Percentiles rank a stretch among this genome's conserved stretches.
These are phyloP conservation scores for Daldinia grandis DNA, from an alignment of 495 filamentous ascomycete species.

Conservation along the genomic window DNA sequence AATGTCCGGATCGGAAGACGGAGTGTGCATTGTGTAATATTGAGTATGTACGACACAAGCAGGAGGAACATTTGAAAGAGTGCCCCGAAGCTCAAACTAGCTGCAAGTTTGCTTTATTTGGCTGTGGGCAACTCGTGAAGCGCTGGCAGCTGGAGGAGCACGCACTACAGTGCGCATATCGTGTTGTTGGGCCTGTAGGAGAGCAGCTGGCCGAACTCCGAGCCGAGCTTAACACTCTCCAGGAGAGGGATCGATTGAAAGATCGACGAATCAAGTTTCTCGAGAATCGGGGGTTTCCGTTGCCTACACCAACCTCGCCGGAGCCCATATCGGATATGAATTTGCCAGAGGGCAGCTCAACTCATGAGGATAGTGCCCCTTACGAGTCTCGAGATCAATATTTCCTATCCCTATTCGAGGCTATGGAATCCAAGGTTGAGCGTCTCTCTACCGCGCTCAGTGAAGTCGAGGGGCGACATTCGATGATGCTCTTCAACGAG, in stretches of 20 bases:
- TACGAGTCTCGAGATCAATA: constrained; percentile 51
- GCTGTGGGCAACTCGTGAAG: constrained; percentile 44
- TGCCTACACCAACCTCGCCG: constrained; percentile 27
- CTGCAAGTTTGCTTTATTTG: constrained; percentile 55
- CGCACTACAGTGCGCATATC: constrained; percentile 42
- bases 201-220: constrained; percentile 48
- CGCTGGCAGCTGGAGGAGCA: constrained; percentile 44
- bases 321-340: constrained; percentile 34
- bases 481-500: constrained; percentile 59
- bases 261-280: constrained; percentile 55
- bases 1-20: constrained; percentile 47
- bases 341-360: constrained; percentile 23
- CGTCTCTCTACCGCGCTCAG: constrained; percentile 53
- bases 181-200: constrained; percentile 48
- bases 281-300: constrained; percentile 43
- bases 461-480: constrained; percentile 59
- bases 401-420: constrained; percentile 58
- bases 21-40: constrained; percentile 51
- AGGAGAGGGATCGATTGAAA: constrained; percentile 49
- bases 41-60: constrained; percentile 50
- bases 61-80: constrained; percentile 51
- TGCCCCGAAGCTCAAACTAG: constrained; percentile 50
- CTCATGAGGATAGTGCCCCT: constrained; percentile 38
- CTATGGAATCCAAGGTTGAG: constrained; percentile 57
- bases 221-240: constrained; percentile 41